Conservation (phyloP, 2,329 filamentous ascomycete genomes). For the Colletotrichum viniferum region DNA sequence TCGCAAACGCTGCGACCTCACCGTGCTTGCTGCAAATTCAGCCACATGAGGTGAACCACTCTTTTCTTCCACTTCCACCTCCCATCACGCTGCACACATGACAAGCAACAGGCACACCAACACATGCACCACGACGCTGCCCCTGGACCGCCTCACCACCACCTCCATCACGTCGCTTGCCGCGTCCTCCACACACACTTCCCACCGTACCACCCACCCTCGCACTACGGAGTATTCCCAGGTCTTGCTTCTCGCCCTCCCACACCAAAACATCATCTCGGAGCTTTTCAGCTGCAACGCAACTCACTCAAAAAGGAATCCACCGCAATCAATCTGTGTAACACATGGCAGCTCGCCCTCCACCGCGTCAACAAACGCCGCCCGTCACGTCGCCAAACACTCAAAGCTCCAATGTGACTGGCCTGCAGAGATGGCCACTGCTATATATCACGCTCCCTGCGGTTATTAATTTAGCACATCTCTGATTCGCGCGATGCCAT, state of each 20-base stretch:
- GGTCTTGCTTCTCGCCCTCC: constrained; percentile 1
- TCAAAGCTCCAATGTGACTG: background rate
- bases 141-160: background rate
- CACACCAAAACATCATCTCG: constrained; percentile 1
- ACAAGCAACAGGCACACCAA: background rate
- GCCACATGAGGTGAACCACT: background rate
- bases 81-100: background rate
- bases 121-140: background rate
- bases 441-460: constrained; percentile 5
- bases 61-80: background rate
- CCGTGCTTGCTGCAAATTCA: background rate
- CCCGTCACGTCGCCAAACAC: background rate
- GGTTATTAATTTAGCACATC: background rate
- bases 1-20: background rate
- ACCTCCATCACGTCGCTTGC: background rate
- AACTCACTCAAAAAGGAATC: constrained; percentile 13
- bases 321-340: constrained; percentile 12
- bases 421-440: background rate
- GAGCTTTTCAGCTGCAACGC: constrained; percentile 14
- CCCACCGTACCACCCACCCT: background rate
- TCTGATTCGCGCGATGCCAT: constrained; percentile 6
- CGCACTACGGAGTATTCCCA: background rate
- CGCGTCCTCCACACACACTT: background rate
- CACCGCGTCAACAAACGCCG: constrained; percentile 5
- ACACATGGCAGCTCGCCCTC: background rate